Percentiles rank a stretch among this genome's conserved stretches.
These are phyloP conservation scores for Hyphopichia wangnamkhiaoensis DNA, from an alignment of 1,139 yeast genomes.

Conservation along the genomic window DNA sequence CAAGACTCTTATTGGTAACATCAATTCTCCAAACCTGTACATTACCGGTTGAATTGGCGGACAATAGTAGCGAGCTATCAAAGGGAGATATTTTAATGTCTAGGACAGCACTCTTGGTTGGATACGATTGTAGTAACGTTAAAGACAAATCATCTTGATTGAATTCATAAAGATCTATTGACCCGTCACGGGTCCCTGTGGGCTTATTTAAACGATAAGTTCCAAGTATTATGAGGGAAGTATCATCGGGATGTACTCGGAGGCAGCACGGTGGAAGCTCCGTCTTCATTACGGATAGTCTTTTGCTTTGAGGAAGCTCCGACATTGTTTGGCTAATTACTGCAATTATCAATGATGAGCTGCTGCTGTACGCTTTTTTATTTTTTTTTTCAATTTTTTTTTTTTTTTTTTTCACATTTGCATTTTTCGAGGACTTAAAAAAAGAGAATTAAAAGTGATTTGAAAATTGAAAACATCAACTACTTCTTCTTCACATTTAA, in stretches of 20 bases:
- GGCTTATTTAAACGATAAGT: conserved; percentile 73
- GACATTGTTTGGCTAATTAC: too few species aligned
- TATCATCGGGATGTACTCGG: conserved; percentile 54
- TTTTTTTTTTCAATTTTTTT: too few species aligned
- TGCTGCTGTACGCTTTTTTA: too few species aligned
- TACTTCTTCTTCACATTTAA: not conserved
- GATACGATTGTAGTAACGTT: conserved; percentile 21
- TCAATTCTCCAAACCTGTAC: conserved; percentile 60
- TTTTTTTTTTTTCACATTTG: too few species aligned
- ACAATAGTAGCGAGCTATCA: conserved; percentile 47
- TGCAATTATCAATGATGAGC: too few species aligned
- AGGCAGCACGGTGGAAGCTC: conserved; percentile 83
- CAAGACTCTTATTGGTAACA: conserved; percentile 12
- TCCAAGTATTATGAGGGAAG: conserved; percentile 59
- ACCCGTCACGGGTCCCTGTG: conserved; percentile 64
- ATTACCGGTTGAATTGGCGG: conserved; percentile 83
- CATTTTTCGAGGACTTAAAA: too few species aligned
- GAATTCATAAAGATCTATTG: conserved; percentile 61
- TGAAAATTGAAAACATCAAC: conserved; percentile 6
- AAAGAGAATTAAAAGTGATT: too few species aligned
- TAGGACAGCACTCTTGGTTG: conserved; percentile 65
- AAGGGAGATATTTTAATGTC: conserved; percentile 70
- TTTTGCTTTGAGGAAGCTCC: conserved; percentile 8
- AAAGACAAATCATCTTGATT: conserved; percentile 19
- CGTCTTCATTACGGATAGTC: conserved; percentile 37